Percentiles rank a stretch among this genome's conserved stretches.
These are phyloP conservation scores for Serpula lacrymans DNA, from an alignment of 768 basidiomycete species.

Conservation along the genomic window DNA sequence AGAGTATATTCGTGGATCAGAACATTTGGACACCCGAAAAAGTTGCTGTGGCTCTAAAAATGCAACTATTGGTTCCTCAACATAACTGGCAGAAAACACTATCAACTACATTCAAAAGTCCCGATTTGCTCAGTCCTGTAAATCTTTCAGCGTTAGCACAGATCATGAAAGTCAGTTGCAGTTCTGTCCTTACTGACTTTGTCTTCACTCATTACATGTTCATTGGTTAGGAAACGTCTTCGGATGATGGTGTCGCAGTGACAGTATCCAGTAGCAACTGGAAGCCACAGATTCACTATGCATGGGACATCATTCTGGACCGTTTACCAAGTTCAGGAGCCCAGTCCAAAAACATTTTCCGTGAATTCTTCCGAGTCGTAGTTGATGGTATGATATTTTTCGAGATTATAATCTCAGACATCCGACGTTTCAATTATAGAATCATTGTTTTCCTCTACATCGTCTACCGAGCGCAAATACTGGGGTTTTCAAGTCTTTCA, in stretches of 20 bases:
- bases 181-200: conserved; percentile 1
- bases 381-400: conserved; percentile 73
- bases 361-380: conserved; percentile 86
- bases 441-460: conserved; percentile 78
- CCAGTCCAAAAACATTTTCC: conserved; percentile 45
- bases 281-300: conserved; percentile 91
- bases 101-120: conserved; percentile 73
- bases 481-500: conserved; percentile 96
- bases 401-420: neutral
- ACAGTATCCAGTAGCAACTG: conserved; percentile 59
- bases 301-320: conserved; percentile 84
- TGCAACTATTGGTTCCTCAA: conserved; percentile 59
- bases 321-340: conserved; percentile 48
- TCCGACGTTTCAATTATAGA: conserved; percentile 45
- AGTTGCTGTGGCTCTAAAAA: conserved; percentile 70
- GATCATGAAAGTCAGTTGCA: conserved; percentile 69
- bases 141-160: conserved; percentile 73
- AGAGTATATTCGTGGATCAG: conserved; percentile 52
- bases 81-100: conserved; percentile 66
- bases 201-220: conserved; percentile 5
- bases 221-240: conserved; percentile 49
- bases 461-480: conserved; percentile 86
- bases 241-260: conserved; percentile 50
- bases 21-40: conserved; percentile 84
- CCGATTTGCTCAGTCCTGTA: conserved; percentile 60